A percentile compares a stretch with the other conserved stretches of the same genome.
phyloP scores from a whole-genome alignment of 2,329 filamentous ascomycete genomes.

The Sporothrix brunneoviolacea region DNA sequence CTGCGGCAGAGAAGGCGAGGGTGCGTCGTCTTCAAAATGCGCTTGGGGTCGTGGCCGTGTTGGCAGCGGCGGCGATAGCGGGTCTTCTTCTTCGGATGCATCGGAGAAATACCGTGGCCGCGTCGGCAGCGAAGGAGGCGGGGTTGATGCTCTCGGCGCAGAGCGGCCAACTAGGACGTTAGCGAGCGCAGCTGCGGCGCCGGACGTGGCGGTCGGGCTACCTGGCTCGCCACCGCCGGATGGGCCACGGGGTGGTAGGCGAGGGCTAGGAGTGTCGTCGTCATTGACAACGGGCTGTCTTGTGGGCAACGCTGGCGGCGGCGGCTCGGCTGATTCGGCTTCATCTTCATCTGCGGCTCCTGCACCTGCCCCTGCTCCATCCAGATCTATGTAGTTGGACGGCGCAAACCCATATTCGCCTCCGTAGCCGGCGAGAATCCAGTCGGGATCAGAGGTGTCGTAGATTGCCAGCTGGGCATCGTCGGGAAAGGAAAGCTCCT shows the following conservation, averaged over 20 bases:
- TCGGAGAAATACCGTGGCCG: slow-evolving; percentile 57
- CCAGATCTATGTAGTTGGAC: slow-evolving; percentile 80
- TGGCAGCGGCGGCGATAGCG: slow-evolving; percentile 54
- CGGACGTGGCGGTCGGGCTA: slow-evolving; percentile 28
- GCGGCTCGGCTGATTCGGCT: slow-evolving; percentile 36
- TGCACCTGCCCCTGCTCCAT: slow-evolving; percentile 35
- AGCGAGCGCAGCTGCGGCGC: slow-evolving; percentile 49
- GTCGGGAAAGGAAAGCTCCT: slow-evolving; percentile 93
- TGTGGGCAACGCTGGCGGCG: slow-evolving; percentile 36
- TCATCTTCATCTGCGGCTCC: slow-evolving; percentile 24
- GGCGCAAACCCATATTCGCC: slow-evolving; percentile 91
- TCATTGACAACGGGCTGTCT: slow-evolving; percentile 33
- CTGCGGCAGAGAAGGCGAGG: slow-evolving; percentile 19
- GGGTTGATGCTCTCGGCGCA: slow-evolving; percentile 29
- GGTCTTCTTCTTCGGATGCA: slow-evolving; percentile 60
- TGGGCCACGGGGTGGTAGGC: slow-evolving; percentile 31
- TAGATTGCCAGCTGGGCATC: slow-evolving; percentile 78
- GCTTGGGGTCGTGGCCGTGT: slow-evolving; percentile 53
- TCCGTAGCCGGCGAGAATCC: slow-evolving; percentile 83
- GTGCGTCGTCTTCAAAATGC: slow-evolving; percentile 28
- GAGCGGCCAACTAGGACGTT: slow-evolving; percentile 46
- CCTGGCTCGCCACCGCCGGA: slow-evolving; percentile 25
- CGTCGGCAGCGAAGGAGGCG: slow-evolving; percentile 40
- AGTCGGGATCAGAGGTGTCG: slow-evolving; percentile 88
- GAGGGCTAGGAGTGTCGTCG: slow-evolving; percentile 32